Evolutionary conservation across 2,329 filamentous ascomycete species (phyloP), one percentile per base, ranked within the genome.

Genomic region (Penicillium sp.): DNA sequence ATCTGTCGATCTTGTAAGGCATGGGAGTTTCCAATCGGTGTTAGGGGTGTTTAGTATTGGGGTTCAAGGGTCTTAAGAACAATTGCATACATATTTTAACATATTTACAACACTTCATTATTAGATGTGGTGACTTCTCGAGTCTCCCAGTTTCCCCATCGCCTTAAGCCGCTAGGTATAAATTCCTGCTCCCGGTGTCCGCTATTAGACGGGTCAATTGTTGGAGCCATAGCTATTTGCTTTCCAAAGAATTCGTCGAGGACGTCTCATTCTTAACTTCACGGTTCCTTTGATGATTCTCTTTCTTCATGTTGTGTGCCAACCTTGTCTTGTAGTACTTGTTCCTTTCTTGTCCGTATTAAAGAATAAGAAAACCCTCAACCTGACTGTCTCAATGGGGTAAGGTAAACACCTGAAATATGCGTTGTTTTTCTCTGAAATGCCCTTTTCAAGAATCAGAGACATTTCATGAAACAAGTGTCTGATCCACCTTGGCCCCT

Each of bases 11-110:
- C 50, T 56, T 49, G 33, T 48, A 47, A 47, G 59, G 58, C 46
- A 58, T 55, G 41, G 63, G 63, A 58, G 61, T 63, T 65, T 46
- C 50, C 48, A 40, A 52, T 46, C 26, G 57, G 59, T 57, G 56
- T 61, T 60, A 43, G 48, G 60, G 36, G 51, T 58, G 51, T 51
- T 48, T 56, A 33, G 59, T 56, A 60, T 53, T 48, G 53, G 38
- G 41, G 31, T 33, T 56, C 17, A 6, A 43, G 14, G 30, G n/a
- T 40, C 40, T 33, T 48, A 16, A 41, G 45, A 57, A 33, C n/a
- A 46, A 54, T 30, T 57, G 50, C 50, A 59, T 57, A 55, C 19
- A 22, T 25, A 25, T 35, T 50, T 55, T 30, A 11, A 50, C n/a
- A 46, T 43, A 22, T 16, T 28, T 35, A 2, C n/a, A 8, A 9